Evolutionary conservation across 2,329 filamentous ascomycete species (phyloP).

Genomic region (Chlorencoelia australis): DNA sequence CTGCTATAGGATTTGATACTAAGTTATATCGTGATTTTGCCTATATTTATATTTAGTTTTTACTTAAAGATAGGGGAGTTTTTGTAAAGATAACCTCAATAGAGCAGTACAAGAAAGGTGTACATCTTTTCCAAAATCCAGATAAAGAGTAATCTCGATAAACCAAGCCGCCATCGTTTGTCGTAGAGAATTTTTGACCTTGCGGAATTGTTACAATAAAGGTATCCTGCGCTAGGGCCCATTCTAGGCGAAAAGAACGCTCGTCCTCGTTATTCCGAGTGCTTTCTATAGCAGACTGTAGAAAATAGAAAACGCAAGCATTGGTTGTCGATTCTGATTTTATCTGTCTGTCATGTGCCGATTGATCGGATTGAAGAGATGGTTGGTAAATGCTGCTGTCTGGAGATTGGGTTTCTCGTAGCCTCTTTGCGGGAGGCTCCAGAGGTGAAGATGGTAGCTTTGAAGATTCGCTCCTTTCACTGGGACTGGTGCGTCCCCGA

Average conservation of each 20-base stretch:
- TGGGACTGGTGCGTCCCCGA: not conserved
- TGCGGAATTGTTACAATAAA: constrained; percentile 1
- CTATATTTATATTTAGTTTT: constrained; percentile 1
- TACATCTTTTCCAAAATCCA: constrained; percentile 6
- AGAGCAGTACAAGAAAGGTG: constrained; percentile 6
- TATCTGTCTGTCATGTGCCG: too few relatives aligned
- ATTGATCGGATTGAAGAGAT: too few relatives aligned
- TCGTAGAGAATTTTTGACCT: constrained; percentile 6
- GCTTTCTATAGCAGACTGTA: constrained; percentile 6
- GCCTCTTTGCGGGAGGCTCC: constrained; percentile 3
- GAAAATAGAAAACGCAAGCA: too few relatives aligned
- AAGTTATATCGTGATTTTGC: constrained; percentile 4
- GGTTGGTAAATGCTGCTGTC: too few relatives aligned
- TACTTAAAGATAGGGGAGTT: not conserved
- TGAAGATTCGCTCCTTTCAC: not conserved
- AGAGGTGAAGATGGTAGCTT: constrained; percentile 2
- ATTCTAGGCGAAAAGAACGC: constrained; percentile 5
- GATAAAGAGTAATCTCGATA: constrained; percentile 2
- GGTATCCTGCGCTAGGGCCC: constrained; percentile 6
- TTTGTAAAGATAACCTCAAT: constrained; percentile 5
- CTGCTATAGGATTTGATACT: not conserved
- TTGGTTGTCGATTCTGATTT: too few relatives aligned
- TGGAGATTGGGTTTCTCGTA: constrained; percentile 2
- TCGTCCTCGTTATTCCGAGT: not conserved
- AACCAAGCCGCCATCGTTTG: constrained; percentile 7